These are phyloP conservation scores for Phytopythium mirpurense DNA, from an alignment of 352 stramenopile genomes.

Conservation along the genomic window DNA sequence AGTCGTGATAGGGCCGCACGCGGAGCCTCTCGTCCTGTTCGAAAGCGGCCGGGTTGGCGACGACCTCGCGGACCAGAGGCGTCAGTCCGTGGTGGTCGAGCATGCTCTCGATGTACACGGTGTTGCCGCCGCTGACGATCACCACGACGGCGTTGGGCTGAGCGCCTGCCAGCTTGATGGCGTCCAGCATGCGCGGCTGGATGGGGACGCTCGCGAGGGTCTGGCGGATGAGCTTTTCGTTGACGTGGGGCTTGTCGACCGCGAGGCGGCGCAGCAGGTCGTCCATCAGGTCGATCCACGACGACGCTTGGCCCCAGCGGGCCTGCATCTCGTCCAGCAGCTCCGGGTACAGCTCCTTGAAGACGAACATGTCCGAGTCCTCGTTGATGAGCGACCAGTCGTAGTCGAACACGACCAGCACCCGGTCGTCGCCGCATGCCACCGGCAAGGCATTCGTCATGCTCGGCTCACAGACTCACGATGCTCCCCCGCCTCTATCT, in stretches of 20 bases:
- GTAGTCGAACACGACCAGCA: conserved; percentile 79
- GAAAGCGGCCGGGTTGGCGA: conserved; percentile 54
- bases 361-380: conserved; percentile 80
- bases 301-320: conserved; percentile 20
- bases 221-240: conserved; percentile 27
- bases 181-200: conserved; percentile 64
- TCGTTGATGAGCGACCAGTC: conserved; percentile 83
- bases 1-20: conserved; percentile 52
- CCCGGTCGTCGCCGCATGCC: conserved; percentile 7
- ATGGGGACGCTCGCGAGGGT: conserved; percentile 50
- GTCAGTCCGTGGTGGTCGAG: conserved; percentile 31
- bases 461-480: too few species aligned
- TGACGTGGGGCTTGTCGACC: conserved; percentile 30
- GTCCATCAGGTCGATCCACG: conserved; percentile 68
- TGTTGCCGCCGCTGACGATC: conserved; percentile 81
- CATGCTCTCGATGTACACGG: conserved; percentile 78
- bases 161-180: conserved; percentile 38
- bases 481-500: too few species aligned
- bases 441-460: neutral
- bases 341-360: conserved; percentile 56
- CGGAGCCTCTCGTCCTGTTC: conserved; percentile 13
- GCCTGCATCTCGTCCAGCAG: conserved; percentile 33
- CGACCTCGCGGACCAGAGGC: conserved; percentile 34
- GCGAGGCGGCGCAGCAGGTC: conserved; percentile 44
- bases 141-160: conserved; percentile 35